Conservation (phyloP, 2,329 filamentous ascomycete genomes). For the Tolypocladium tundrense region DNA sequence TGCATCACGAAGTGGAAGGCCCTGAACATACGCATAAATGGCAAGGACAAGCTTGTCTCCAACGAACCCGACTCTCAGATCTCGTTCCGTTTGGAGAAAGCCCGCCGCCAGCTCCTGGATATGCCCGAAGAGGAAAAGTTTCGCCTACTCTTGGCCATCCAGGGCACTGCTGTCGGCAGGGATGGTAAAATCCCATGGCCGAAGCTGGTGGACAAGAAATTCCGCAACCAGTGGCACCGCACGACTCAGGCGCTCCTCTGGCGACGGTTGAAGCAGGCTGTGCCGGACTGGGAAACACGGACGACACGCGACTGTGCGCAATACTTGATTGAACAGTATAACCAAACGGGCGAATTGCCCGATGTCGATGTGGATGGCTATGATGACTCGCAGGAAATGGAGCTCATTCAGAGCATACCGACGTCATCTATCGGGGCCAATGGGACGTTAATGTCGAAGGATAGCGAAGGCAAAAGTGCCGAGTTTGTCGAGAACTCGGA, state of each 20-base stretch:
- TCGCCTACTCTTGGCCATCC: conserved; percentile 31
- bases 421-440: background rate
- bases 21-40: conserved; percentile 24
- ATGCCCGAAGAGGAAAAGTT: conserved; percentile 36
- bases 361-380: conserved; percentile 19
- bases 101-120: conserved; percentile 27
- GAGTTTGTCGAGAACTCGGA: conserved; percentile 21
- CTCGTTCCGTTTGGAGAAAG: conserved; percentile 32
- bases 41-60: conserved; percentile 22
- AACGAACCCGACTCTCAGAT: conserved; percentile 20
- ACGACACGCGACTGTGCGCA: conserved; percentile 24
- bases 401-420: conserved; percentile 15
- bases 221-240: conserved; percentile 27
- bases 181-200: conserved; percentile 42
- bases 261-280: conserved; percentile 24
- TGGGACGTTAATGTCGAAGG: background rate
- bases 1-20: conserved; percentile 58
- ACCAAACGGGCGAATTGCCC: conserved; percentile 21
- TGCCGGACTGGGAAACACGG: conserved; percentile 20
- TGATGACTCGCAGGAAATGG: conserved; percentile 22
- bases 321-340: conserved; percentile 22
- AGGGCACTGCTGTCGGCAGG: conserved; percentile 24
- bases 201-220: conserved; percentile 28
- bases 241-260: conserved; percentile 27
- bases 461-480: conserved; percentile 8